Base-by-base conservation (phyloP, 257 asterid genomes). In the Thymus mandschuricus region DNA sequence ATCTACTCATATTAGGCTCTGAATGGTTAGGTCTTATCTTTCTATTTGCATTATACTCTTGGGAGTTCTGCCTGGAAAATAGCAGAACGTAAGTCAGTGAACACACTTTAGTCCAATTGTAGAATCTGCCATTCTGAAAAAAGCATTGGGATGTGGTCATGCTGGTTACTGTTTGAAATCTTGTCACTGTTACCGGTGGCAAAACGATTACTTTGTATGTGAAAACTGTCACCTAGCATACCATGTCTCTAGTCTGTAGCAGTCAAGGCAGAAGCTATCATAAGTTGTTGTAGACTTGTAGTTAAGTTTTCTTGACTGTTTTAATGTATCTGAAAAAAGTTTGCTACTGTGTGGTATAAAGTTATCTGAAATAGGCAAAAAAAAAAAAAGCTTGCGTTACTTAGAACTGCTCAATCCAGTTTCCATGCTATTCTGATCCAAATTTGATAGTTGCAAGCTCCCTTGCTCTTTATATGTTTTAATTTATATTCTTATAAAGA, bases 21-120 rank as follows among this genome's bases (percentile, higher is more conserved):
- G 31, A 28, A 41, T 27, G 35, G 28, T 41, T 58, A 4, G 52
- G 34, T 11, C 33, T 48, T 52, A 8, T 7, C 52, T 60, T 30
- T n/a, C 33, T 7, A 21, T 21, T 21, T 21, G 21, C 21, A 21
- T 21, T 21, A 21, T 21, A 21, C 21, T 21, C 21, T 21, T 21
- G 21, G 21, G 21, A 73, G 50, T 63, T 43, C 29, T 57, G 34
- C 3, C 30, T n/a, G 71, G 59, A 41, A 62, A 64, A 62, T 13
- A 13, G 28, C 3, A 7, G 3, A 35, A 33, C 7, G 33, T 21
- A 21, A 21, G 5, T 61, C 40, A 27, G 4, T 51, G 11, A 5
- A 72, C 41, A 4, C 28, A 10, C 28, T 13, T 64, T 10, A 52
- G 55, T 48, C 72, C 41, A 38, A 52, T 40, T 43, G 10, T 2